Conservation (phyloP, 257 asterid genomes). For the Fraxinus quadrangulata region DNA sequence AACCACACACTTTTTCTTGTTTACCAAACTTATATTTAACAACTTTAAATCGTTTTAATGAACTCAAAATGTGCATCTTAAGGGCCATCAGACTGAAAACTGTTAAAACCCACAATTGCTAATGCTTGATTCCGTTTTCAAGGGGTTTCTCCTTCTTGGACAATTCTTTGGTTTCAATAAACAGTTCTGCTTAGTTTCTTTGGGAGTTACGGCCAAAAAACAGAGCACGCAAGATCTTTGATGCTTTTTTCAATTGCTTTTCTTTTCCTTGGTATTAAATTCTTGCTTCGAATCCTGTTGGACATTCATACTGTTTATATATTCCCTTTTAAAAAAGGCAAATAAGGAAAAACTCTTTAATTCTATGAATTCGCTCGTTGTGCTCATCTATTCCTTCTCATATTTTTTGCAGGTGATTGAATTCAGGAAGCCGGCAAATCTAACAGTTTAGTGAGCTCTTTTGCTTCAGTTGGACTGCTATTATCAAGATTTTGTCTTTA, state of each 20-base stretch:
- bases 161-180: background rate
- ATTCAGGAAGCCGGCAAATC: background rate
- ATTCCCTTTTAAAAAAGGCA: background rate
- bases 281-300: background rate
- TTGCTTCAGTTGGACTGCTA: background rate
- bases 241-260: background rate
- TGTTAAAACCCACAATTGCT: background rate
- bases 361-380: background rate
- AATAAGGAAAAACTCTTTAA: background rate
- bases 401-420: background rate
- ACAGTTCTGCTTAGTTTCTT: background rate
- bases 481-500: background rate
- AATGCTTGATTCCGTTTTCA: background rate
- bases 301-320: background rate
- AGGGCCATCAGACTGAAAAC: background rate
- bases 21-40: background rate
- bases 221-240: background rate
- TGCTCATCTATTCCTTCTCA: background rate
- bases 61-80: background rate
- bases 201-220: background rate
- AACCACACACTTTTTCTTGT: background rate
- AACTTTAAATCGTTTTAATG: background rate
- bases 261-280: background rate
- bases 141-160: background rate
- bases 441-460: background rate